These are phyloP conservation scores for Lathyrus aphaca DNA, from an alignment of 306 rosid genomes.

Conservation along the genomic window DNA sequence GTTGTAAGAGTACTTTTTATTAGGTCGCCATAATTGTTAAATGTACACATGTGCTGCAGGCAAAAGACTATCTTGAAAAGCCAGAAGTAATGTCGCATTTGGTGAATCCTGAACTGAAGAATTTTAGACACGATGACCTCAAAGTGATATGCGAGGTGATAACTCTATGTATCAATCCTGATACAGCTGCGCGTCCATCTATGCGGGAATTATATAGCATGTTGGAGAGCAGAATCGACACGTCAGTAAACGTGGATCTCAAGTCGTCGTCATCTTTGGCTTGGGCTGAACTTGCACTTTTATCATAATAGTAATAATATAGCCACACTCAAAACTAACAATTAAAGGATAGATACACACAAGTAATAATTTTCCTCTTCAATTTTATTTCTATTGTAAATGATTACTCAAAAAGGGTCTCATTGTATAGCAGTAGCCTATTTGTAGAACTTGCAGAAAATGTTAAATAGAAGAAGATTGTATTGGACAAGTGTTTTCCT, in stretches of 20 bases:
- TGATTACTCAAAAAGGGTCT: conserved; percentile 52
- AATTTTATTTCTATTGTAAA: conserved; percentile 59
- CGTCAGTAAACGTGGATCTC: conserved; percentile 70
- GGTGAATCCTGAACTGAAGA: conserved; percentile 84
- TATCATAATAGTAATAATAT: conserved; percentile 52
- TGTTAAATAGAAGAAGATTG: conserved; percentile 40
- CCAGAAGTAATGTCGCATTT: conserved; percentile 76
- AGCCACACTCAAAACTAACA: conserved; percentile 58
- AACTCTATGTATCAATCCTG: conserved; percentile 70
- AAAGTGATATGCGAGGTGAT: conserved; percentile 78
- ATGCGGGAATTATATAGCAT: conserved; percentile 70
- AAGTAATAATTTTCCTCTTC: conserved; percentile 35
- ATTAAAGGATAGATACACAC: conserved; percentile 59
- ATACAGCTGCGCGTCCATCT: conserved; percentile 56
- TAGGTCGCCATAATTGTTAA: conserved; percentile 16
- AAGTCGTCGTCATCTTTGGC: conserved; percentile 90
- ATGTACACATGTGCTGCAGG: conserved; percentile 57
- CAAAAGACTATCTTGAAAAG: conserved; percentile 75
- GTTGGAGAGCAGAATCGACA: conserved; percentile 87
- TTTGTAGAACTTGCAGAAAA: conserved; percentile 36
- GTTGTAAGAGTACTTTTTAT: neutral
- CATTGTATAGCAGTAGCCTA: conserved; percentile 57
- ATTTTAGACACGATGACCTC: conserved; percentile 76
- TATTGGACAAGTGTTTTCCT: conserved; percentile 32
- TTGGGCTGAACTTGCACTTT: conserved; percentile 97